A percentile compares a stretch with the other conserved stretches of the same genome.
These are phyloP conservation scores for Fusarium xylarioides DNA, from an alignment of 2,329 filamentous ascomycete genomes.

Conservation along the genomic window DNA sequence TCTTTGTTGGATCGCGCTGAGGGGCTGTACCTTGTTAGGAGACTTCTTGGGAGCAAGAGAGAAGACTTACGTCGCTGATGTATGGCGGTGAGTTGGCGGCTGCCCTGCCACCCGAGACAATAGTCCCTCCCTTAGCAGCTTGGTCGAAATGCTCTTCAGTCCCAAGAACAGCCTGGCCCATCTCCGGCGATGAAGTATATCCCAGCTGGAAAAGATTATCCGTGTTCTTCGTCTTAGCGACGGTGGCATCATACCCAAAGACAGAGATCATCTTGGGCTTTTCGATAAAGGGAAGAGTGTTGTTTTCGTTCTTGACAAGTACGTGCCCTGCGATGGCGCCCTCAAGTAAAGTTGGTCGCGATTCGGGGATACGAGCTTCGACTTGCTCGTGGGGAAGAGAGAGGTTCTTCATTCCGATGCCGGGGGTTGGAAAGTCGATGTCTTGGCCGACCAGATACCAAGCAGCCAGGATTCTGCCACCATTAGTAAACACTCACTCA, in stretches of 20 bases:
- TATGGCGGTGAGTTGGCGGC: constrained; percentile 61
- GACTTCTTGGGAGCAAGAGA: rapidly evolving
- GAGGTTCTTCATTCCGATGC: constrained; percentile 69
- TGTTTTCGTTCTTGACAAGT: constrained; percentile 76
- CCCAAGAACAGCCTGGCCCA: constrained; percentile 56
- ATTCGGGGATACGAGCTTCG: constrained; percentile 59
- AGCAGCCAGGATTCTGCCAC: constrained; percentile 13
- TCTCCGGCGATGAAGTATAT: constrained; percentile 58
- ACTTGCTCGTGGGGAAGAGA: constrained; percentile 54
- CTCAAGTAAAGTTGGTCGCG: constrained; percentile 56
- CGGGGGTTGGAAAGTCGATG: constrained; percentile 56
- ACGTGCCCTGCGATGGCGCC: constrained; percentile 70
- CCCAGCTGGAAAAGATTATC: constrained; percentile 56
- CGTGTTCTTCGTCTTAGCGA: constrained; percentile 58
- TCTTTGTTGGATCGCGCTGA: constrained; percentile 59
- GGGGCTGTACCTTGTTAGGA: constrained; percentile 19
- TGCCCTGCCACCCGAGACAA: constrained; percentile 61
- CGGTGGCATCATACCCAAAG: constrained; percentile 71
- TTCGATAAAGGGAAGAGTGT: constrained; percentile 68
- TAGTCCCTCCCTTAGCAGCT: constrained; percentile 60
- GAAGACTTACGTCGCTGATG: constrained; percentile 53
- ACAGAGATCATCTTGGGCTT: constrained; percentile 65
- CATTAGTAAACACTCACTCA: background rate
- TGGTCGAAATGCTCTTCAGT: constrained; percentile 57
- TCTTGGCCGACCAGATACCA: constrained; percentile 52